phyloP scores from a whole-genome alignment of 2,329 filamentous ascomycete genomes.

The Verticillium zaregamsianum region DNA sequence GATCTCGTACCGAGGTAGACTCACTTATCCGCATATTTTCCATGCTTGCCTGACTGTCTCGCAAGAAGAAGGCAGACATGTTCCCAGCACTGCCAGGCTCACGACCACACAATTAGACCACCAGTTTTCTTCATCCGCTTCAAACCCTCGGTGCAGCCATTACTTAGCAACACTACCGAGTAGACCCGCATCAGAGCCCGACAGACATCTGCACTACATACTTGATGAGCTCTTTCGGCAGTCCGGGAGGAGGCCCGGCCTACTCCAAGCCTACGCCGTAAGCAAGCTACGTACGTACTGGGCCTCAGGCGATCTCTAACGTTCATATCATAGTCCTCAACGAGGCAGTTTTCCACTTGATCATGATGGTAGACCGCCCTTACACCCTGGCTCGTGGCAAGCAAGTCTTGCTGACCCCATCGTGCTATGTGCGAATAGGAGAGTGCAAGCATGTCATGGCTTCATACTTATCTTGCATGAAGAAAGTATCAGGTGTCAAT shows the following conservation, averaged over 20 bases:
- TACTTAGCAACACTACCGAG: too few species aligned
- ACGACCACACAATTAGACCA: too few species aligned
- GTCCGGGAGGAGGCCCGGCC: slow-evolving; percentile 61
- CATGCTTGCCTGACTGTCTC: too few species aligned
- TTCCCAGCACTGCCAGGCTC: too few species aligned
- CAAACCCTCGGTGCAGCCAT: too few species aligned
- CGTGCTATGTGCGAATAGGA: slow-evolving; percentile 43
- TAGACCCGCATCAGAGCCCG: too few species aligned
- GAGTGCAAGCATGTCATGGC: slow-evolving; percentile 92
- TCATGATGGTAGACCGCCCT: slow-evolving; percentile 59
- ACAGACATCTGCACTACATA: background rate
- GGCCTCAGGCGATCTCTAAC: background rate
- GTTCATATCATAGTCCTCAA: slow-evolving; percentile 59
- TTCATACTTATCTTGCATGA: slow-evolving; percentile 82
- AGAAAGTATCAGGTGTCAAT: slow-evolving; percentile 77
- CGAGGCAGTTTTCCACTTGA: slow-evolving; percentile 95
- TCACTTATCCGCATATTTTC: too few species aligned
- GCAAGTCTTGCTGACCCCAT: slow-evolving; percentile 3
- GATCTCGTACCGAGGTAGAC: too few species aligned
- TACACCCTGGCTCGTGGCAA: background rate
- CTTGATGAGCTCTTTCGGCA: slow-evolving; percentile 63
- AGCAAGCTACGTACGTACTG: slow-evolving; percentile 21
- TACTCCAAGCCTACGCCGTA: slow-evolving; percentile 68
- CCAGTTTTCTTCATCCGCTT: too few species aligned
- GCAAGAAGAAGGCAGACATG: too few species aligned